These are phyloP conservation scores for Leonotis leonurus DNA, from an alignment of 257 asterid species.

Conservation along the genomic window DNA sequence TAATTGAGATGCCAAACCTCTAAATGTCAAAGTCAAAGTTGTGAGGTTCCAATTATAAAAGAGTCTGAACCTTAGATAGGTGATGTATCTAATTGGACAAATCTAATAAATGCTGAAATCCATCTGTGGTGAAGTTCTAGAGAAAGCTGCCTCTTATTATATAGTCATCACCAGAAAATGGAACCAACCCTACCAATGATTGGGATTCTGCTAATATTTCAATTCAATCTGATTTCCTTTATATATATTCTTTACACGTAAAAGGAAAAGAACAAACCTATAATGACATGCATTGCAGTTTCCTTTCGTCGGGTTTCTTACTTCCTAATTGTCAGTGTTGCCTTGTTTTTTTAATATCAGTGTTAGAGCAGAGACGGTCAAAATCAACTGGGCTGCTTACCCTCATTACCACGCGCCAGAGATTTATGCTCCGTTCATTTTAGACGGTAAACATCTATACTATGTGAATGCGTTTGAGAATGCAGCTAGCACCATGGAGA, in stretches of 20 bases:
- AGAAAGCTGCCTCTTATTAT: neutral
- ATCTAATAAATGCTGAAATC: neutral
- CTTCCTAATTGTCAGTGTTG: neutral
- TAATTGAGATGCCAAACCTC: neutral
- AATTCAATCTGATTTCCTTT: neutral
- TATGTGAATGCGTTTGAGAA: slow-evolving; percentile 92
- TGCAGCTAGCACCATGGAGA: slow-evolving; percentile 97
- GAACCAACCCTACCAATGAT: neutral
- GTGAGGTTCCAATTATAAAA: neutral
- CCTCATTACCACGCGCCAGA: slow-evolving; percentile 92
- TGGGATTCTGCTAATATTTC: neutral
- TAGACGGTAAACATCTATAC: slow-evolving; percentile 71
- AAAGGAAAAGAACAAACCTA: neutral
- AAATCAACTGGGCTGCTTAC: slow-evolving; percentile 85
- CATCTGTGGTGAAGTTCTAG: neutral
- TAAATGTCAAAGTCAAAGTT: neutral
- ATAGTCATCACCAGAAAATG: neutral
- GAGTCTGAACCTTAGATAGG: neutral
- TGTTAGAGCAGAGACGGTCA: slow-evolving; percentile 64
- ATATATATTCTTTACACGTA: neutral
- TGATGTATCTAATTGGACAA: neutral
- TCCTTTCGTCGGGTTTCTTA: neutral
- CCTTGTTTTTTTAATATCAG: slow-evolving; percentile 28
- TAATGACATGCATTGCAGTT: neutral
- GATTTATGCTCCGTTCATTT: slow-evolving; percentile 61